These are phyloP conservation scores for Lepidium africanum DNA, from an alignment of 345 rosid genomes.

Conservation along the genomic window DNA sequence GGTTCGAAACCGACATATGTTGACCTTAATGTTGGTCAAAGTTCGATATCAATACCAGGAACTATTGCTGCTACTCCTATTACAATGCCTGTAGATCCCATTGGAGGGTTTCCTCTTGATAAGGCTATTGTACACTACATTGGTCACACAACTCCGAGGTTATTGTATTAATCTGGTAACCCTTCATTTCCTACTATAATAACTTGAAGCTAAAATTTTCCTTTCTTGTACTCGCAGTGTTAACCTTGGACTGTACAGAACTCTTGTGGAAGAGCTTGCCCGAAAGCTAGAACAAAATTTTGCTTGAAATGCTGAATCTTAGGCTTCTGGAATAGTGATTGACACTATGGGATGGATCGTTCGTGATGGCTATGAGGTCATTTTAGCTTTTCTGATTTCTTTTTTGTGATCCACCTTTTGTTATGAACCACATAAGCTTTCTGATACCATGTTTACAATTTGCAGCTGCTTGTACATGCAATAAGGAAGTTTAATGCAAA, in stretches of 20 bases:
- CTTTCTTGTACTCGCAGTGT: slow-evolving; percentile 32
- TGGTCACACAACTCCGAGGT: slow-evolving; percentile 65
- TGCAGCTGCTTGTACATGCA: slow-evolving; percentile 21
- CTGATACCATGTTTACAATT: not conserved
- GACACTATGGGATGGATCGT: slow-evolving; percentile 88
- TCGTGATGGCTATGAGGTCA: slow-evolving; percentile 64
- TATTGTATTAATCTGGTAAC: not conserved
- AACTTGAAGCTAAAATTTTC: not conserved
- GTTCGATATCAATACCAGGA: slow-evolving; percentile 66
- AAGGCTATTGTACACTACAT: slow-evolving; percentile 71
- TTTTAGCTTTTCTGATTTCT: not conserved
- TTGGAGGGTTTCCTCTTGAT: slow-evolving; percentile 74
- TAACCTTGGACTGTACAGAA: slow-evolving; percentile 52
- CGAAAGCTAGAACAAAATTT: slow-evolving; percentile 57
- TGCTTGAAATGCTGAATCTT: slow-evolving; percentile 44
- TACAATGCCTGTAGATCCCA: slow-evolving; percentile 65
- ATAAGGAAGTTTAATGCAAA: not conserved
- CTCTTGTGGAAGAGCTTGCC: slow-evolving; percentile 69
- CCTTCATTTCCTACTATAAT: not conserved
- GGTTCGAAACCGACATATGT: slow-evolving; percentile 78
- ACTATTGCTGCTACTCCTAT: slow-evolving; percentile 70
- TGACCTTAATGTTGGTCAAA: slow-evolving; percentile 84
- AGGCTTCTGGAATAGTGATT: slow-evolving; percentile 75
- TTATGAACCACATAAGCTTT: not conserved
- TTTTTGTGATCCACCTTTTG: not conserved